Evolutionary conservation across 306 rosid species (phyloP), one percentile per base, ranked within the genome.

Genomic region (Cercis canadensis): DNA sequence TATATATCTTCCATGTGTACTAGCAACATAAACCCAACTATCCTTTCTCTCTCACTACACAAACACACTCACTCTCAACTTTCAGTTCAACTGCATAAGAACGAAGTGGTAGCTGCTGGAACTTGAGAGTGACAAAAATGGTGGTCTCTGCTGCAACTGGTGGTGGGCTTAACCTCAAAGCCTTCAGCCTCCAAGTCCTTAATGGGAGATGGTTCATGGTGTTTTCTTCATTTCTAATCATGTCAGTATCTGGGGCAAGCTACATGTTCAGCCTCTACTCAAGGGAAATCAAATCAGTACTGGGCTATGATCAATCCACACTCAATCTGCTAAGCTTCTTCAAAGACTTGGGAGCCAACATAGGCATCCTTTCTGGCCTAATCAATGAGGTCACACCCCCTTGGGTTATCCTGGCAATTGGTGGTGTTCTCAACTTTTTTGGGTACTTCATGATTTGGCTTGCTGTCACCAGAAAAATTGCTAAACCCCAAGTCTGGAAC

Each of bases 361-460:
- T 94, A 1, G 97, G 98, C 0, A 16, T 94, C 32, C 64, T 87
- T 24, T 75, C 96, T 0, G 97, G 97, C 12, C 83, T 94, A 39
- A 80, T 94, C 79, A 89, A 86, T 54, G 97, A 94, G 82, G 53
- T 90, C 3, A 83, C 95, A 0, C 97, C 97, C 0, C 98, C 98
- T 7, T 85, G 84, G 78, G 75, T 81, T 0, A 86, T 82, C 5
- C 65, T 82, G 0, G 65, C 74, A 44, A 60, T 92, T 5, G 92
- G 96, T 0, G 86, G 86, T 0, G 11, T 76, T 5, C 73, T 92
- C 6, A 92, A 92, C 74, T 87, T 92, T 56, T 79, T 84, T 32
- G 92, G 97, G 0, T 84, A 92, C 78, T 85, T 92, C 83, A 92
- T 92, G 97, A 85, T 92, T 2, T 92, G 92, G 91, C 84, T 92